Evolutionary conservation across 1,139 yeast species (phyloP).

Genomic region (Yamadazyma diospyri): DNA sequence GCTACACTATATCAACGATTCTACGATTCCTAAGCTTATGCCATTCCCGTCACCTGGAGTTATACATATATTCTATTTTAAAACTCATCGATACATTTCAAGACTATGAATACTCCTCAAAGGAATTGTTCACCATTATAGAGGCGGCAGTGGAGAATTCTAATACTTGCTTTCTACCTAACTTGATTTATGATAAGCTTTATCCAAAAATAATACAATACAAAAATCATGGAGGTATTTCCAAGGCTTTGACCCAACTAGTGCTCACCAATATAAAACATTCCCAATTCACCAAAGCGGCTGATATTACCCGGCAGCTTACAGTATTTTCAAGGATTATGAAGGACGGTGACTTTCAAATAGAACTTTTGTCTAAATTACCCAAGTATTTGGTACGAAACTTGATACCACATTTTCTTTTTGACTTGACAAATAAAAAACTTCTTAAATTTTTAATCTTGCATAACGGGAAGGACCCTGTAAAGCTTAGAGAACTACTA

Average conservation of each 20-base stretch:
- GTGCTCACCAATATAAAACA: slow-evolving; percentile 11
- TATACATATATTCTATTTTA: slow-evolving; percentile 10
- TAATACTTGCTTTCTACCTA: slow-evolving; percentile 15
- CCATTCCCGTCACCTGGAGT: slow-evolving; percentile 8
- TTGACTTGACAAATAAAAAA: slow-evolving; percentile 1
- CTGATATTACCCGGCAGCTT: background rate
- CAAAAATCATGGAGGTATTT: slow-evolving; percentile 1
- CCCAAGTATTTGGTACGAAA: background rate
- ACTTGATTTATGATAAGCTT: slow-evolving; percentile 14
- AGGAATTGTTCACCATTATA: slow-evolving; percentile 6
- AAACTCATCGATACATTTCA: slow-evolving; percentile 11
- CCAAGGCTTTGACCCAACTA: slow-evolving; percentile 6
- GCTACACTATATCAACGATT: slow-evolving; percentile 7
- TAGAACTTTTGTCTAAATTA: background rate
- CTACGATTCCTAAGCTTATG: slow-evolving; percentile 11
- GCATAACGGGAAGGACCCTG: slow-evolving; percentile 2
- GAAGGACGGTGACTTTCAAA: slow-evolving; percentile 1
- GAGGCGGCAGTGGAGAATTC: slow-evolving; percentile 8
- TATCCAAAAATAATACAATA: background rate
- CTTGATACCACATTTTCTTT: background rate
- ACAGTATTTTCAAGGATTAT: slow-evolving; percentile 2
- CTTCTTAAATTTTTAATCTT: slow-evolving; percentile 4
- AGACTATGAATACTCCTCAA: slow-evolving; percentile 1
- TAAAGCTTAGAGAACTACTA: slow-evolving; percentile 19
- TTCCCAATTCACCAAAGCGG: slow-evolving; percentile 2